Base-by-base conservation (phyloP, 2,329 filamentous ascomycete genomes). In the Neophaeococcomyces aloes region DNA sequence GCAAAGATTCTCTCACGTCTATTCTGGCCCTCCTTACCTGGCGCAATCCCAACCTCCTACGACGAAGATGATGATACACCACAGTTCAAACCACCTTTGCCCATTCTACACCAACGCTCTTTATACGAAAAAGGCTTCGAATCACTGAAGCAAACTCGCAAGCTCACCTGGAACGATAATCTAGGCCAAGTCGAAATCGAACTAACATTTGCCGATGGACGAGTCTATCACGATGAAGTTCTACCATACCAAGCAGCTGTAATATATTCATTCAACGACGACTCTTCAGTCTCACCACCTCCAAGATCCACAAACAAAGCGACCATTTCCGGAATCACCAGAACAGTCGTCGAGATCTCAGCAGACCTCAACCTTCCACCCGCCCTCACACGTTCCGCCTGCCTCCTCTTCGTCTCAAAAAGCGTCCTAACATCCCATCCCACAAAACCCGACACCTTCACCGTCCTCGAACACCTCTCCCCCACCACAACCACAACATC, bases 1-100 rank as follows among this genome's bases (percentile, higher is more conserved):
- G 79, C 86, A 23, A 88, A 91, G 59, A 89, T 96, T 40, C 70
- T 96, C 4, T 95, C 88, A 1, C 78, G 87, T 17, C 79, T 94
- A 49, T 98, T 93, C 69, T 98, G 91, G 91, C 91, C 91, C 0
- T 75, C 79, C 7, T 69, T 94, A 17, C 76, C 83, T 38, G 38
- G 38, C 8, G 14, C 21, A 18, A 33, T 75, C 79, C 87, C 58
- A 60, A 66, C 17, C 67, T 87, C 2, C 85, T 85, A 1, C 47
- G 61, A 34, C 33, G 33, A 36, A 13, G 3, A 6, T 13, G 38
- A 41, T 6, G 48, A 53, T 14, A 64, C 65, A n/a, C 67, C 65
- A 46, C 56, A 60, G 27, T 72, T 72, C 59, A 62, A 60, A 29
- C 60, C 71, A 1, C 69, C 70, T 1, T 50, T 58, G 2, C 60